Evolutionary conservation across 164 flowering plant species (phyloP), one percentile per base, ranked within the genome.

Genomic region (Tinospora cordifolia): DNA sequence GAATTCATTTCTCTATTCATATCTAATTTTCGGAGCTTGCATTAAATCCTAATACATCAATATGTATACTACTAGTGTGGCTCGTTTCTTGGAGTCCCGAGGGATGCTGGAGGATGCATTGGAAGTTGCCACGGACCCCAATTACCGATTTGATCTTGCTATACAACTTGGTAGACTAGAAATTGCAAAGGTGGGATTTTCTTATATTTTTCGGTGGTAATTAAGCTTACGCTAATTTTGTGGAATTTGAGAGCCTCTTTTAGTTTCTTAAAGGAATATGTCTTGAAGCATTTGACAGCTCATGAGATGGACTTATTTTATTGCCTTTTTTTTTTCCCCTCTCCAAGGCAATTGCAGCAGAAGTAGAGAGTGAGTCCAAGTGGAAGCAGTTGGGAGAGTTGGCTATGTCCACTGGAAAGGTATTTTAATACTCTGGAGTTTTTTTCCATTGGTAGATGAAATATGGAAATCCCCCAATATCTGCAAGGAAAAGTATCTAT

Each of bases 361-460:
- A 89, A 79, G 88, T 85, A 62, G 84, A 90, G 66, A 95, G 96
- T 75, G 99, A 92, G 74, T 84, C 94, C 39, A 95, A 91, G 72
- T 95, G 99, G 99, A 95, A 92, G 86, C 97, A 95, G 73, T 82
- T 95, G 79, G 98, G 99, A 69, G 98, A 92, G 84, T 82, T 95
- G 78, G 93, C 99, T 41, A 88, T 95, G 92, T 90, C 99, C 15
- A 75, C 84, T 76, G 99, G 99, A 76, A 90, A 85, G 96, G 98
- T 87, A 78, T 49, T 39, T 57, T 17, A 14, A n/a, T 62, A 75
- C 25, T 36, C 17, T 6, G 11, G 19, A 64, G 15, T 64, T 19
- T 30, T 5, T 64, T 30, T 64, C 44, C 44, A 6, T 19, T 36
- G 8, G 24, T 25, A 54, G 21, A 13, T 19, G 60, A 21, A 54